Percentiles rank a stretch among this genome's conserved stretches.
Conservation (phyloP, 192 early-diverging fungal species). For the Helicostylum pulchrum region DNA sequence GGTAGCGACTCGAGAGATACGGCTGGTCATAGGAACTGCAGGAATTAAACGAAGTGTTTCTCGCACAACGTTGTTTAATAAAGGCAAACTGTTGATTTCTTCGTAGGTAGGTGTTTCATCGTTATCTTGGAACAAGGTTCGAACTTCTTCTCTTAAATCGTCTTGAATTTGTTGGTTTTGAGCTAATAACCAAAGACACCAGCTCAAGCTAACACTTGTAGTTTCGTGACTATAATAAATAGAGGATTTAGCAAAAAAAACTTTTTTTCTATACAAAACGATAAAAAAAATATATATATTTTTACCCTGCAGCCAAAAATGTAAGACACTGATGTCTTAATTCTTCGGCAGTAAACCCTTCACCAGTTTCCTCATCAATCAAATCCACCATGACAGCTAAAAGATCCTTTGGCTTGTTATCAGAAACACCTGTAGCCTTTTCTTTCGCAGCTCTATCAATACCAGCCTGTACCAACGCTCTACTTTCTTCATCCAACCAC, state of each 20-base stretch:
- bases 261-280: too few relatives aligned
- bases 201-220: conserved; percentile 43
- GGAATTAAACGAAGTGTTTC: conserved; percentile 51
- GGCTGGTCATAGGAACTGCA: conserved; percentile 47
- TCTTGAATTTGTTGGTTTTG: conserved; percentile 41
- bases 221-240: conserved; percentile 48
- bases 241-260: neutral
- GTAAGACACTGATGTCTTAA: conserved; percentile 55
- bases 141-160: conserved; percentile 45
- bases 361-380: conserved; percentile 39
- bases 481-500: conserved; percentile 34
- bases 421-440: neutral
- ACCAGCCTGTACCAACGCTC: conserved; percentile 36
- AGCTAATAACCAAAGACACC: conserved; percentile 51
- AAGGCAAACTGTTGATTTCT: conserved; percentile 43
- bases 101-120: conserved; percentile 43
- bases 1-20: conserved; percentile 38
- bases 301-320: conserved; percentile 54
- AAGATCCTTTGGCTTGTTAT: conserved; percentile 37
- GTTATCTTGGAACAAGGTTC: conserved; percentile 30
- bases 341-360: conserved; percentile 41
- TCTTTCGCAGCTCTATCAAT: conserved; percentile 20
- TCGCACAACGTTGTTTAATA: conserved; percentile 50
- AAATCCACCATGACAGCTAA: conserved; percentile 42
- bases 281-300: too few relatives aligned